Conservation (phyloP, 2,329 filamentous ascomycete species). For the Colletotrichum sp. region DNA sequence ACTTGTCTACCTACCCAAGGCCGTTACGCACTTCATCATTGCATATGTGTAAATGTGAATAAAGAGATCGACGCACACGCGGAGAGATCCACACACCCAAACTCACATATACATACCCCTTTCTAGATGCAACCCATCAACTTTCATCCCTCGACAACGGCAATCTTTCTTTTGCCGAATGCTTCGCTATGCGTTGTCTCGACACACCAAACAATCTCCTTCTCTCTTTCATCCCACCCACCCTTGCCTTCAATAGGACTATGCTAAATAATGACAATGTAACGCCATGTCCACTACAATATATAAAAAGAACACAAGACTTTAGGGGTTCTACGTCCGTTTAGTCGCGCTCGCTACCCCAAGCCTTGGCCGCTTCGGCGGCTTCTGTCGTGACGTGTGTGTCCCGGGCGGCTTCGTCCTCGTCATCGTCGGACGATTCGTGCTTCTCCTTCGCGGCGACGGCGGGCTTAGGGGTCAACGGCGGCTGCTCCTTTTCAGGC, state of each 20-base stretch:
- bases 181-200: not conserved
- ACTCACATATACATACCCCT: not conserved
- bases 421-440: not conserved
- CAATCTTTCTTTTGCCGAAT: not conserved
- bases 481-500: not conserved
- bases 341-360: not conserved
- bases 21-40: not conserved
- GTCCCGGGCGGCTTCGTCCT: not conserved
- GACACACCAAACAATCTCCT: not conserved
- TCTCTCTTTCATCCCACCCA: not conserved
- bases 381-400: conserved; percentile 8
- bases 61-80: not conserved
- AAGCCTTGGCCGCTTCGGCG: conserved; percentile 17
- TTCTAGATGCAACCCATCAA: not conserved
- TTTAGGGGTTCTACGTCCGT: not conserved
- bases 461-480: not conserved
- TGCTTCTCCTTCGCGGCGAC: not conserved
- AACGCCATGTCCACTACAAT: not conserved
- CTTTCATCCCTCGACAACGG: not conserved
- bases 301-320: not conserved
- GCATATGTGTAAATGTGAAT: not conserved
- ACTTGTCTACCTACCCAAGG: not conserved
- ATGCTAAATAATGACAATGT: not conserved
- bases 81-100: not conserved
- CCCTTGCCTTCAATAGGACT: not conserved